These are phyloP conservation scores for Thielaviopsis euricoi DNA, from an alignment of 2,329 filamentous ascomycete species.

Conservation along the genomic window DNA sequence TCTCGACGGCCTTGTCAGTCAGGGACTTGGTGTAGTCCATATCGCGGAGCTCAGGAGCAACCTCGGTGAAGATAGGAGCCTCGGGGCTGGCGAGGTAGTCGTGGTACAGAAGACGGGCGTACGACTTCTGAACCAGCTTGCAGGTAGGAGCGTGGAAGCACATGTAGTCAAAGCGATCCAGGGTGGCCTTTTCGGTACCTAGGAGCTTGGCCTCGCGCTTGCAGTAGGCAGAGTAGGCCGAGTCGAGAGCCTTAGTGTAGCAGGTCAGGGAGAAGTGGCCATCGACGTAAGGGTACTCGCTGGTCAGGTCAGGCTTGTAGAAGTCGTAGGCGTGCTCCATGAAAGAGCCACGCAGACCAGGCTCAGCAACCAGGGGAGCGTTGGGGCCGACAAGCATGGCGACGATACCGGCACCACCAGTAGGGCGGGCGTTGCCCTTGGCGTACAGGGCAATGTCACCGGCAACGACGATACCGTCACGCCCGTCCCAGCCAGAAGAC, in stretches of 20 bases:
- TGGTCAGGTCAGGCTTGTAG: conserved; percentile 78
- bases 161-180: conserved; percentile 74
- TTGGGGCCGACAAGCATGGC: conserved; percentile 66
- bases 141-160: conserved; percentile 73
- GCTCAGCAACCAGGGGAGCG: conserved; percentile 60
- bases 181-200: conserved; percentile 37
- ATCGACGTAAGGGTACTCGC: conserved; percentile 75
- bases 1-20: conserved; percentile 68
- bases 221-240: conserved; percentile 66
- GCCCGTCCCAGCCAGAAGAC: conserved; percentile 73
- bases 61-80: conserved; percentile 52
- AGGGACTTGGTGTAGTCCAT: conserved; percentile 67
- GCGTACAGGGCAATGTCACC: conserved; percentile 77
- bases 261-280: conserved; percentile 70
- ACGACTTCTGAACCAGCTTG: conserved; percentile 77
- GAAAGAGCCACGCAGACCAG: conserved; percentile 63
- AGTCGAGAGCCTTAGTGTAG: conserved; percentile 67
- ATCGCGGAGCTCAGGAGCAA: conserved; percentile 59
- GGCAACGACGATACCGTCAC: conserved; percentile 63
- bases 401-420: conserved; percentile 63
- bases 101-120: conserved; percentile 70
- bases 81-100: conserved; percentile 61
- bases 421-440: conserved; percentile 67
- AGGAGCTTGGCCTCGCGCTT: conserved; percentile 49
- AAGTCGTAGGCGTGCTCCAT: conserved; percentile 79